These are phyloP conservation scores for Pinus taeda DNA, from an alignment of 75 land plant genomes.

Conservation along the genomic window DNA sequence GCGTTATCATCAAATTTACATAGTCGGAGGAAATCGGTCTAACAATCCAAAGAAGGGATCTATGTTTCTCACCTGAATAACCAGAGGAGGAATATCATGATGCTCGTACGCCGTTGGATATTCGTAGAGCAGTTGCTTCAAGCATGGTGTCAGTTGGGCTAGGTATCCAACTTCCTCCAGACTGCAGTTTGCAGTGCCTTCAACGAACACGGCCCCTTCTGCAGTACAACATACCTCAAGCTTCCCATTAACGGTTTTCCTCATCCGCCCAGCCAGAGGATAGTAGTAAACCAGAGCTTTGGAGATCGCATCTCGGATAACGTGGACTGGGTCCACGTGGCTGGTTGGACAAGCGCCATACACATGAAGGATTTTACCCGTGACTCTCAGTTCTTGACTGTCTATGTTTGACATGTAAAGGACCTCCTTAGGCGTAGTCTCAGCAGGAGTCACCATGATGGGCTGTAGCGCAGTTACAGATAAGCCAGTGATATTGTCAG, in stretches of 20 bases:
- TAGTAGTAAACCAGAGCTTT: slow-evolving; percentile 69
- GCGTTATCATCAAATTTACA: no score
- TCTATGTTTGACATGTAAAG: slow-evolving; percentile 80
- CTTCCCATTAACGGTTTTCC: slow-evolving; percentile 61
- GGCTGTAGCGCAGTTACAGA: slow-evolving; percentile 40
- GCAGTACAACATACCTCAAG: slow-evolving; percentile 66
- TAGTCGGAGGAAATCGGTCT: no score
- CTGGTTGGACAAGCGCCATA: slow-evolving; percentile 41
- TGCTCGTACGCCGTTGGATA: slow-evolving; percentile 67
- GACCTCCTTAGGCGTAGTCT: slow-evolving; percentile 48
- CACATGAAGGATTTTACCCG: slow-evolving; percentile 43
- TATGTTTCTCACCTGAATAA: no score
- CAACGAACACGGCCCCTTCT: slow-evolving; percentile 85
- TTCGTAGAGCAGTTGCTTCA: slow-evolving; percentile 77
- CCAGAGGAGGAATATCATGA: slow-evolving; percentile 5
- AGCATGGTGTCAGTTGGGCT: slow-evolving; percentile 55
- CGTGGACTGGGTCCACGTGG: slow-evolving; percentile 38
- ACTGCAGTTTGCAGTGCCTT: slow-evolving; percentile 56
- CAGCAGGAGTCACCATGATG: slow-evolving; percentile 47
- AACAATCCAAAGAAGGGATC: no score
- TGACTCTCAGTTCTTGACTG: slow-evolving; percentile 53
- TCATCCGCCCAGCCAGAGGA: slow-evolving; percentile 81
- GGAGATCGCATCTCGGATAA: slow-evolving; percentile 49
- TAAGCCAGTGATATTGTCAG: slow-evolving; percentile 4
- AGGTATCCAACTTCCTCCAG: slow-evolving; percentile 67